Evolutionary conservation across 2,329 filamentous ascomycete genomes (phyloP), one percentile per base, ranked within the genome.

Genomic region (Diaporthe humulicola): DNA sequence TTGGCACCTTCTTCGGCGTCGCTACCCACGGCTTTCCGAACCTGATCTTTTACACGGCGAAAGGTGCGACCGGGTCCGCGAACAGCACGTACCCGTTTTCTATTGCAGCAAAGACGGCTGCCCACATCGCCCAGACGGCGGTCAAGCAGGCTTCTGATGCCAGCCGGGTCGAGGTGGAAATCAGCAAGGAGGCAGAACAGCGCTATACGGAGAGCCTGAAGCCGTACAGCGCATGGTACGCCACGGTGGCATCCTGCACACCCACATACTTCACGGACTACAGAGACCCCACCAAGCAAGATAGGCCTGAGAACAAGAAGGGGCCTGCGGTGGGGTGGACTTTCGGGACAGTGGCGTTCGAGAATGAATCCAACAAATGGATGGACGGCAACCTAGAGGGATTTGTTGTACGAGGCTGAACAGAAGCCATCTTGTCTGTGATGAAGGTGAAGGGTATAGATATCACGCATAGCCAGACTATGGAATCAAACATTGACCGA

Each of bases 151-250:
- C 48, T 15, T 52, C 48, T 25, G 12, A 52, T 52, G 48, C 48
- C 15, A 52, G n/a, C 48, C n/a, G n/a, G 48, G 10, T 52, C 0
- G 48, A 52, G 48, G 48, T 52, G n/a, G 48, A 52, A 52, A n/a
- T 52, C 48, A 52, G 48, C 48, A 52, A 79, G 0, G 77, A 52
- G 48, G 48, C 48, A 52, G 48, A 52, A n/a, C 48, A 52, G 7
- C 48, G n/a, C 12, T 52, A 28, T 28, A 52, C 48, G 12, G 48
- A 52, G n/a, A 52, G 48, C 48, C 48, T 28, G 48, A 52, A 52
- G 48, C 48, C 19, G 48, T 52, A 52, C 48, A 52, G n/a, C n/a
- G n/a, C n/a, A n/a, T 52, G 48, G 48, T 52, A 25, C 48, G 48
- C 48, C 48, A 28, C 48, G 48, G 48, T 52, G 12, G 48, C 48